Conservation (phyloP, 768 basidiomycete species). For the Hericium erinaceus region DNA sequence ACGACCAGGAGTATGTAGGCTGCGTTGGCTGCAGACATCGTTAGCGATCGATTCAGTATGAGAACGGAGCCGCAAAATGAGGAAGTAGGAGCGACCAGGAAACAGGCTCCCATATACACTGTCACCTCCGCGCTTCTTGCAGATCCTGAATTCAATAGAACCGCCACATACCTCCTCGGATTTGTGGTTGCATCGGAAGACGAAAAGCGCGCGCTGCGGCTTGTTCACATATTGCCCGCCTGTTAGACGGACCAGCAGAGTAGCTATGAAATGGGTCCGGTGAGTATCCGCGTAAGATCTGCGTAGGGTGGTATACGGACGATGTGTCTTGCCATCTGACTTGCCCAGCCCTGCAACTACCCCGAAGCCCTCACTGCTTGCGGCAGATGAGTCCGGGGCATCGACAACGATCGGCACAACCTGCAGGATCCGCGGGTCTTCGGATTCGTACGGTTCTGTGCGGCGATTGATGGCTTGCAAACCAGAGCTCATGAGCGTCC, state of each 20-base stretch:
- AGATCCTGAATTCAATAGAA: not conserved
- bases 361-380: not conserved
- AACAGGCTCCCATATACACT: too few species aligned
- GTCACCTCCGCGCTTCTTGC: too few species aligned
- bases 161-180: slow-evolving; percentile 18
- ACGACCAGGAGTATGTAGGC: slow-evolving; percentile 8
- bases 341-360: not conserved
- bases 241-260: slow-evolving; percentile 17
- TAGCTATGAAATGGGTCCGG: slow-evolving; percentile 4
- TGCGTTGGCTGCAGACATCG: not conserved
- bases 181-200: slow-evolving; percentile 20
- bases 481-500: slow-evolving; percentile 1
- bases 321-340: not conserved
- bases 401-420: not conserved
- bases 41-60: too few species aligned
- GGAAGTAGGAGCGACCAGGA: too few species aligned
- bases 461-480: not conserved
- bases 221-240: slow-evolving; percentile 22
- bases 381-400: not conserved
- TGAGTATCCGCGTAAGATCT: not conserved
- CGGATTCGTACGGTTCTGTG: not conserved
- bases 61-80: too few species aligned
- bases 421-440: not conserved
- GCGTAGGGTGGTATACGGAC: not conserved
- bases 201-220: slow-evolving; percentile 17